Evolutionary conservation across 2,329 filamentous ascomycete genomes (phyloP).

Genomic region (Dactylonectria macrodidyma): DNA sequence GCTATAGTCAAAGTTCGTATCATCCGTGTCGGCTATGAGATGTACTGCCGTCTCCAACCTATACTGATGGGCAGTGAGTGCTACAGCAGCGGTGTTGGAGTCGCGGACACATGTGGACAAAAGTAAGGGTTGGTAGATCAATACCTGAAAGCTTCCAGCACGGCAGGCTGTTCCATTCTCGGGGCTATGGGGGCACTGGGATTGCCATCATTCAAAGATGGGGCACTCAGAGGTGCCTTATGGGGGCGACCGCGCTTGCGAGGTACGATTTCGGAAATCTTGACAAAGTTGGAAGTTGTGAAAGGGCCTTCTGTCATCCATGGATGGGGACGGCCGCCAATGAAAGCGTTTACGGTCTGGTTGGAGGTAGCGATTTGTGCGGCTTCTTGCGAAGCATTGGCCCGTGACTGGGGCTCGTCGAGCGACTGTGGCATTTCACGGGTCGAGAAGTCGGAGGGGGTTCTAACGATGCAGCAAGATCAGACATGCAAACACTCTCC

Average conservation of each 20-base stretch:
- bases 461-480: conserved; percentile 25
- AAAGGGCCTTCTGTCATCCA: conserved; percentile 46
- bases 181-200: conserved; percentile 21
- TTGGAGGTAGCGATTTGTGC: conserved; percentile 57
- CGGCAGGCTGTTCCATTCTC: conserved; percentile 27
- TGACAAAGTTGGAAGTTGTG: conserved; percentile 22
- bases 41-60: neutral
- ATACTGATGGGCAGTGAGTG: neutral
- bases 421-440: conserved; percentile 46
- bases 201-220: conserved; percentile 33
- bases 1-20: conserved; percentile 6
- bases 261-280: conserved; percentile 29
- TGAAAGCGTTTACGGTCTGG: conserved; percentile 57
- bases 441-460: conserved; percentile 26
- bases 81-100: neutral
- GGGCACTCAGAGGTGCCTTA: conserved; percentile 22
- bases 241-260: conserved; percentile 41
- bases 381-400: conserved; percentile 32
- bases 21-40: neutral
- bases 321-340: conserved; percentile 53
- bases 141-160: conserved; percentile 21
- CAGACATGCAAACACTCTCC: conserved; percentile 13
- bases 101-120: neutral
- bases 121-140: neutral
- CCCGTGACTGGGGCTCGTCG: conserved; percentile 37